Percentiles rank a stretch among this genome's conserved stretches.
These are phyloP conservation scores for Penicillium sumatraense DNA, from an alignment of 2,329 filamentous ascomycete species.

Conservation along the genomic window DNA sequence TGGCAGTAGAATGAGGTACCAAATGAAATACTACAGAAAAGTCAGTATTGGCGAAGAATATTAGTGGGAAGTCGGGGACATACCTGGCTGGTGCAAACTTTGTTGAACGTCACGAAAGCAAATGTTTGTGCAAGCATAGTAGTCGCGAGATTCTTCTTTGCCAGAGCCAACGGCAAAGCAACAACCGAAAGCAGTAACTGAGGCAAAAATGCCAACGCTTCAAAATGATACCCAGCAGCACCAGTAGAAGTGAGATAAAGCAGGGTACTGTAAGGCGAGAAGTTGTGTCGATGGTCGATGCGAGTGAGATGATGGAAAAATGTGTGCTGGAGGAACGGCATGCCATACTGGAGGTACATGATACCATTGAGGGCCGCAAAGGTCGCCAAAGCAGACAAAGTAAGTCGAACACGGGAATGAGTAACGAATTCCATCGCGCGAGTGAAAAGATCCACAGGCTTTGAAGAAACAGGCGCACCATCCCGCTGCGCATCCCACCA, in stretches of 20 bases:
- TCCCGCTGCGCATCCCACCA: constrained; percentile 40
- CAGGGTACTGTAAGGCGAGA: constrained; percentile 92
- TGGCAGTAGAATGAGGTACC: constrained; percentile 94
- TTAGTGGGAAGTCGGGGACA: constrained; percentile 31
- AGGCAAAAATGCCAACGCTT: constrained; percentile 85
- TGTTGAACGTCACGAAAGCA: constrained; percentile 97
- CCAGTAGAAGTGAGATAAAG: constrained; percentile 82
- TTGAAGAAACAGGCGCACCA: constrained; percentile 3
- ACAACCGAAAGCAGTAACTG: constrained; percentile 81
- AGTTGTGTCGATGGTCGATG: constrained; percentile 97
- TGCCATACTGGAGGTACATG: constrained; percentile 82
- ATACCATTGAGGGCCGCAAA: constrained; percentile 74
- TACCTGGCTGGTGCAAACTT: constrained; percentile 98
- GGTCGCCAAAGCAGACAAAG: constrained; percentile 67
- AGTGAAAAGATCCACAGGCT: constrained; percentile 11
- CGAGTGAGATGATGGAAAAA: constrained; percentile 91
- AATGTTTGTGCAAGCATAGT: constrained; percentile 96
- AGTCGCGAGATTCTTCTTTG: constrained; percentile 78
- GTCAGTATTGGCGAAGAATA: neutral
- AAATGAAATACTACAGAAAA: constrained; percentile 81
- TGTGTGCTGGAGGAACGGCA: constrained; percentile 83
- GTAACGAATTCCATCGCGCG: constrained; percentile 43
- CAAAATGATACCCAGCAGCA: constrained; percentile 55
- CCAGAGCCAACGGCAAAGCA: constrained; percentile 74
- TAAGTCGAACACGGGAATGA: constrained; percentile 41